These are phyloP conservation scores for Rhizopogon sp. DNA, from an alignment of 768 basidiomycete species.

Conservation along the genomic window DNA sequence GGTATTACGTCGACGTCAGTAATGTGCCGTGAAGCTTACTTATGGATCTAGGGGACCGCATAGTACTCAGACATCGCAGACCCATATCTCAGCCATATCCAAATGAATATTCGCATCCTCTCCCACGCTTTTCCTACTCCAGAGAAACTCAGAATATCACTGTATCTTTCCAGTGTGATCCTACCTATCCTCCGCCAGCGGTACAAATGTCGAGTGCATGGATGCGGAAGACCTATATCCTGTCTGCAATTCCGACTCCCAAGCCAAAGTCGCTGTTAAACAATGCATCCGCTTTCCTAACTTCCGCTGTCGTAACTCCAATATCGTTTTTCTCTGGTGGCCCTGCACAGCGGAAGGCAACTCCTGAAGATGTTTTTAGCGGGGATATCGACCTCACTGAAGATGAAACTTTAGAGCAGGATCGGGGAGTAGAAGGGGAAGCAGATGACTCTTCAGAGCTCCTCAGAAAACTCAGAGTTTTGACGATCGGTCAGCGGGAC, in stretches of 20 bases:
- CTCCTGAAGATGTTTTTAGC: constrained; percentile 63
- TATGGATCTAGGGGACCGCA: constrained; percentile 44
- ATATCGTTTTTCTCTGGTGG: constrained; percentile 47
- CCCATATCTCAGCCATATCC: constrained; percentile 76
- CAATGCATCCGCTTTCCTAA: constrained; percentile 62
- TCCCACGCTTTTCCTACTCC: constrained; percentile 65
- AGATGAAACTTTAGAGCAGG: constrained; percentile 75
- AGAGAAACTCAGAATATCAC: constrained; percentile 51
- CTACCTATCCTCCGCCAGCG: constrained; percentile 46
- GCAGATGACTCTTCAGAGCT: constrained; percentile 66
- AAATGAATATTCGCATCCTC: constrained; percentile 70
- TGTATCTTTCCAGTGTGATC: constrained; percentile 58
- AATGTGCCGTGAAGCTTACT: constrained; percentile 5
- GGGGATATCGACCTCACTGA: constrained; percentile 70
- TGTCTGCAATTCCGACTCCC: constrained; percentile 62
- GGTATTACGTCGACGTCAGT: constrained; percentile 32
- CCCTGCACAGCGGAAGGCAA: constrained; percentile 33
- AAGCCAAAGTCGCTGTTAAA: constrained; percentile 68
- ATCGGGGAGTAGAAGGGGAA: constrained; percentile 73
- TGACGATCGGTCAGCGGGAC: constrained; percentile 43
- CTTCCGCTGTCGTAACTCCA: constrained; percentile 55
- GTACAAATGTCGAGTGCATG: constrained; percentile 39
- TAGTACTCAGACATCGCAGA: constrained; percentile 73
- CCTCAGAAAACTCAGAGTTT: constrained; percentile 49
- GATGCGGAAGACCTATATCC: constrained; percentile 54